A percentile compares a stretch with the other conserved stretches of the same genome.
Evolutionary conservation across 495 filamentous ascomycete genomes (phyloP).

Genomic region (Cenococcum geophilum): DNA sequence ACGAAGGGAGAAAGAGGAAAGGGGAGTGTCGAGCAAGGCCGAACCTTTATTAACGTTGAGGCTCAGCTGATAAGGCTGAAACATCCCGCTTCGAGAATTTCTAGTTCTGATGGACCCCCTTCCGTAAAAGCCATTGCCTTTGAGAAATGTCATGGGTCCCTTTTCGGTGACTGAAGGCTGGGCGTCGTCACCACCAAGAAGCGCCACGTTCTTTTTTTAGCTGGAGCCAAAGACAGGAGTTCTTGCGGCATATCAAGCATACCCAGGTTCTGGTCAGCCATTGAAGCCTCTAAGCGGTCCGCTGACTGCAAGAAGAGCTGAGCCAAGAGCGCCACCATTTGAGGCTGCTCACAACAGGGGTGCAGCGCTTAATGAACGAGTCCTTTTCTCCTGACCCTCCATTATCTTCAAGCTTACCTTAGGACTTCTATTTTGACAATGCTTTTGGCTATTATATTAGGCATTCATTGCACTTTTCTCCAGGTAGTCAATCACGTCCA

Average conservation of each 20-base stretch:
- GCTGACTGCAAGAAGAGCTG: too few relatives aligned
- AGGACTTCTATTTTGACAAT: neutral
- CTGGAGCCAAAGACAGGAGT: neutral
- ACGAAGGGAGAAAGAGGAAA: neutral
- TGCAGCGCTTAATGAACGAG: neutral
- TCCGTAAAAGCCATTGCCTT: neutral
- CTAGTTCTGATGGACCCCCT: neutral
- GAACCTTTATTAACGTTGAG: neutral
- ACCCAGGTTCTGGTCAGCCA: neutral
- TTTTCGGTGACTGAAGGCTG: too few relatives aligned
- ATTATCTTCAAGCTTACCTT: too few relatives aligned
- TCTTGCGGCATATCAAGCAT: neutral
- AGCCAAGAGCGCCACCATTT: too few relatives aligned
- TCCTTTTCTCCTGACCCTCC: too few relatives aligned
- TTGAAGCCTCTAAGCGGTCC: too few relatives aligned
- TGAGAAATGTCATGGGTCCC: neutral
- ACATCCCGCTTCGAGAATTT: neutral
- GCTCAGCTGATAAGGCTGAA: neutral
- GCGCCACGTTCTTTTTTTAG: neutral
- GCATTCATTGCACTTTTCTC: neutral
- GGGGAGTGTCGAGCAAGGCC: neutral
- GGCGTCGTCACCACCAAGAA: neutral
- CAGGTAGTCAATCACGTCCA: neutral
- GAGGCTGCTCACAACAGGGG: neutral
- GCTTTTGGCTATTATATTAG: neutral